Percentiles rank a stretch among this genome's conserved stretches.
Evolutionary conservation across 2,329 filamentous ascomycete genomes (phyloP).

Genomic region (Decorospora gaudefroyi): DNA sequence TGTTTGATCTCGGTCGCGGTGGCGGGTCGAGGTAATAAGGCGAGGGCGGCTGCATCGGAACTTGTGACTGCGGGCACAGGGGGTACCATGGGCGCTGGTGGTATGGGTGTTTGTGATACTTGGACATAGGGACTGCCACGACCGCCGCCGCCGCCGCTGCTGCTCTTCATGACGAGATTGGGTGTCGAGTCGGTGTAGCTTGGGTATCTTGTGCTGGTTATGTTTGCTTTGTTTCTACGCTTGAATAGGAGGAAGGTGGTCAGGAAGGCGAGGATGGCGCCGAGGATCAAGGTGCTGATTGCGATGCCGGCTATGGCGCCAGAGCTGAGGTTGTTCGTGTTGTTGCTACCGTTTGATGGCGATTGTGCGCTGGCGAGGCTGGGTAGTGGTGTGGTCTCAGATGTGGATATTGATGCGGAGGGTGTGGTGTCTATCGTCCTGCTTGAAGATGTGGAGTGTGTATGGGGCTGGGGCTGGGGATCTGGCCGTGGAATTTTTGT

Average conservation of each 20-base stretch:
- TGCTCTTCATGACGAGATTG: constrained; percentile 33
- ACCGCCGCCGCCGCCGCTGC: constrained; percentile 12
- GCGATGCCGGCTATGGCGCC: constrained; percentile 32
- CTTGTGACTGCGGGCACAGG: constrained; percentile 10
- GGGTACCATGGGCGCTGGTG: constrained; percentile 3
- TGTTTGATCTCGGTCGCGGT: constrained; percentile 29
- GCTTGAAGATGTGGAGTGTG: too few species aligned
- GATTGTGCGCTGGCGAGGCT: background rate
- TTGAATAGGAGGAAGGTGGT: constrained; percentile 40
- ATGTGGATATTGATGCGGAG: too few species aligned
- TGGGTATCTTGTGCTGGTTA: constrained; percentile 12
- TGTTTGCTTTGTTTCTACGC: constrained; percentile 21
- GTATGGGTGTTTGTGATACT: constrained; percentile 32
- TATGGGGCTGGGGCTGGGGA: too few species aligned
- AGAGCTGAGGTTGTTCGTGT: constrained; percentile 9
- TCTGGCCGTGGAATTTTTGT: too few species aligned
- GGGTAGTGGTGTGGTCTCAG: too few species aligned
- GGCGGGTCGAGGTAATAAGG: constrained; percentile 32
- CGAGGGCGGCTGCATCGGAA: constrained; percentile 20
- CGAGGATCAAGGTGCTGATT: constrained; percentile 31
- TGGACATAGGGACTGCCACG: constrained; percentile 34
- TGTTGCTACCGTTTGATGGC: background rate
- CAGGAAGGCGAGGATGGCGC: constrained; percentile 37
- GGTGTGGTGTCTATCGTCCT: too few species aligned
- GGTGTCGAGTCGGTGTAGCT: constrained; percentile 30